These are phyloP conservation scores for Lignosus rhinocerotis DNA, from an alignment of 1,284 basidiomycete species.

Conservation along the genomic window DNA sequence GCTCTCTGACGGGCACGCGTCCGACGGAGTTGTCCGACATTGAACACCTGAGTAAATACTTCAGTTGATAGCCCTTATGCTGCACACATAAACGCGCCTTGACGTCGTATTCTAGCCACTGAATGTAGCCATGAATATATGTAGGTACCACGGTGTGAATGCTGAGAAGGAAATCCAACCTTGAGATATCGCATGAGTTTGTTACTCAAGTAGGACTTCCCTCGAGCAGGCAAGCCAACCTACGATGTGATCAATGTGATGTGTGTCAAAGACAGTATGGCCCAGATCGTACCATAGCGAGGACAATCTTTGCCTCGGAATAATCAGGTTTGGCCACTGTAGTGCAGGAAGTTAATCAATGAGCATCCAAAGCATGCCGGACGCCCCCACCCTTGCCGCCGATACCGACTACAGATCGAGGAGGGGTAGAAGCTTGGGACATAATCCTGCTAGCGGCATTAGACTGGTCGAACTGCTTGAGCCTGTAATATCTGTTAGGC, in stretches of 20 bases:
- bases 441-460: conserved; percentile 62
- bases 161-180: conserved; percentile 39
- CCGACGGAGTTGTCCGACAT: conserved; percentile 93
- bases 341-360: conserved; percentile 4
- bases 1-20: conserved; percentile 82
- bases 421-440: conserved; percentile 73
- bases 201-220: conserved; percentile 85
- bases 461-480: conserved; percentile 80
- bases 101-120: conserved; percentile 99
- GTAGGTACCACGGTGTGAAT: background rate
- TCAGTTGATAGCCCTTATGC: background rate
- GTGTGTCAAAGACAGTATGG: background rate
- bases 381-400: conserved; percentile 68
- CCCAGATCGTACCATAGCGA: conserved; percentile 82
- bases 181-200: conserved; percentile 82
- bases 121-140: conserved; percentile 2
- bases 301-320: conserved; percentile 96
- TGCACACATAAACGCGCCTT: conserved; percentile 53
- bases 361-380: background rate
- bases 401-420: conserved; percentile 77
- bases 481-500: conserved; percentile 40
- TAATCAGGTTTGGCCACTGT: conserved; percentile 95
- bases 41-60: conserved; percentile 76
- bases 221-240: conserved; percentile 82
- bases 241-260: conserved; percentile 25